Percentiles rank a stretch among this genome's conserved stretches.
Conservation (phyloP, 306 rosid genomes). For the Senna siamea region DNA sequence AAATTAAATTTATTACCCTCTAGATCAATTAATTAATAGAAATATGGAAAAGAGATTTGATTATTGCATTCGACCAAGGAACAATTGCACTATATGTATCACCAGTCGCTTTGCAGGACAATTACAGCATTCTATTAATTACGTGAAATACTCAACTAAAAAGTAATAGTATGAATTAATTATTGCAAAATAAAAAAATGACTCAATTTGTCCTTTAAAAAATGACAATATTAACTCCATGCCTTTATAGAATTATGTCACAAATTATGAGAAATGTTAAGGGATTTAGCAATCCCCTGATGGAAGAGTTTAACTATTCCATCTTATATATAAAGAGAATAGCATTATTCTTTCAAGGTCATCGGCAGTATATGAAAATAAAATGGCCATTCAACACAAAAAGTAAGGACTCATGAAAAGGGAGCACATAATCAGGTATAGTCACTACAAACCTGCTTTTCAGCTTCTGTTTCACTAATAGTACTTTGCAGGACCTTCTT, state of each 20-base stretch:
- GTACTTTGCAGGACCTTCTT: conserved; percentile 73
- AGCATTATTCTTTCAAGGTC: conserved; percentile 12
- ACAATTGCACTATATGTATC: neutral
- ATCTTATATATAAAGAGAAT: neutral
- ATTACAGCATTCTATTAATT: conserved; percentile 14
- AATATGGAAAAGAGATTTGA: neutral
- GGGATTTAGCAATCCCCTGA: conserved; percentile 26
- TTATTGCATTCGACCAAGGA: neutral
- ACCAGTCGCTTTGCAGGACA: neutral
- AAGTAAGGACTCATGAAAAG: conserved; percentile 18
- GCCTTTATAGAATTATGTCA: conserved; percentile 12
- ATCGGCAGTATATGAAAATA: conserved; percentile 26
- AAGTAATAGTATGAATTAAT: conserved; percentile 3
- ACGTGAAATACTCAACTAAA: neutral
- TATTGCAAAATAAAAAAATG: neutral
- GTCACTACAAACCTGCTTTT: conserved; percentile 72
- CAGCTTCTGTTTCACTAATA: conserved; percentile 83
- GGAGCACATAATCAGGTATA: conserved; percentile 13
- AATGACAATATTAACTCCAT: conserved; percentile 4
- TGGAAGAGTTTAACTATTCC: conserved; percentile 25
- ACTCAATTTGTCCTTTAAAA: neutral
- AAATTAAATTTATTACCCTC: conserved; percentile 24
- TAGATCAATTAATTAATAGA: conserved; percentile 1
- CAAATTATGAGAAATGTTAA: conserved; percentile 9
- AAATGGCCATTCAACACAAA: conserved; percentile 1